phyloP scores from a whole-genome alignment of 1,139 yeast species.

The Pichia sp. region DNA sequence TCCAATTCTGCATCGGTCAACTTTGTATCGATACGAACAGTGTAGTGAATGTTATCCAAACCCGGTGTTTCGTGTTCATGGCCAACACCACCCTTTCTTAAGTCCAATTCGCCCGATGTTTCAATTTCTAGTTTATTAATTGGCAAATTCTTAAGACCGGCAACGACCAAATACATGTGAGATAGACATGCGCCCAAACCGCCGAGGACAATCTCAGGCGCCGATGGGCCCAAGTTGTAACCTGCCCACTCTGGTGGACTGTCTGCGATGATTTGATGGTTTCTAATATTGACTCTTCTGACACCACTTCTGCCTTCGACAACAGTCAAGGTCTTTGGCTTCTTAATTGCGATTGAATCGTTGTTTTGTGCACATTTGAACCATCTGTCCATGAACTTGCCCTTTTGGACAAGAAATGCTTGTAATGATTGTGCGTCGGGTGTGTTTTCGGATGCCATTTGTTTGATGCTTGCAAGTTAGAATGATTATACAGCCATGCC shows the following conservation, averaged over 20 bases:
- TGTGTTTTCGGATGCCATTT: not conserved
- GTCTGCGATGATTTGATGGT: slow-evolving; percentile 8
- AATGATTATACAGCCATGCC: too few species aligned
- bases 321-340: slow-evolving; percentile 5
- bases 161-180: slow-evolving; percentile 12
- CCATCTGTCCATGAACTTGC: slow-evolving; percentile 9
- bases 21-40: slow-evolving; percentile 4
- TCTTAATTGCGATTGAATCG: slow-evolving; percentile 8
- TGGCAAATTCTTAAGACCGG: slow-evolving; percentile 8
- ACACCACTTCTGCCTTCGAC: slow-evolving; percentile 13
- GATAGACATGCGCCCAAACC: slow-evolving; percentile 9
- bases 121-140: slow-evolving; percentile 7
- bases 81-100: slow-evolving; percentile 6
- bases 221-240: slow-evolving; percentile 9
- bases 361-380: slow-evolving; percentile 3
- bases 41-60: slow-evolving; percentile 7
- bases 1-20: slow-evolving; percentile 1
- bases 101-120: slow-evolving; percentile 9
- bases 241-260: slow-evolving; percentile 11
- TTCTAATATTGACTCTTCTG: slow-evolving; percentile 7
- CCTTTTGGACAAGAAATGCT: slow-evolving; percentile 6
- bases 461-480: too few species aligned
- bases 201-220: slow-evolving; percentile 9
- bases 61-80: slow-evolving; percentile 9
- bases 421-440: slow-evolving; percentile 3